Evolutionary conservation across 805 yeast genomes (phyloP).

Genomic region (Candida wancherniae): DNA sequence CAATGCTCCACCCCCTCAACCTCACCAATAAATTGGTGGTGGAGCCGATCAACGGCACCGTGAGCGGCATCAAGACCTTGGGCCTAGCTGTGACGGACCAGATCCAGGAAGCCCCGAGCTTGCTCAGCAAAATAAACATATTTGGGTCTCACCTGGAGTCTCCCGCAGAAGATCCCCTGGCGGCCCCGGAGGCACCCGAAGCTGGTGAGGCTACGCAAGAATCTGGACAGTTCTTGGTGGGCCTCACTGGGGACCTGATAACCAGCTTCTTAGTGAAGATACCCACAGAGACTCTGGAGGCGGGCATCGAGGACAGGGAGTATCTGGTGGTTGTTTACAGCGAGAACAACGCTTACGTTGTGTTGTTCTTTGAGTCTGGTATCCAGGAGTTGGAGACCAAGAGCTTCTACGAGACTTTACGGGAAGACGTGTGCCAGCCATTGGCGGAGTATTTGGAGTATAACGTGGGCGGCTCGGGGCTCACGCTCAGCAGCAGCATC

Average conservation of each 20-base stretch:
- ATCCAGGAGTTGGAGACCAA: conserved; percentile 18
- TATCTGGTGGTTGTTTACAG: conserved; percentile 29
- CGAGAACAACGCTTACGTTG: conserved; percentile 19
- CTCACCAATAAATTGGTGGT: conserved; percentile 34
- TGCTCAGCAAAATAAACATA: conserved; percentile 7
- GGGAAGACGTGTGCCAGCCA: conserved; percentile 16
- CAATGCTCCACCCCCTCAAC: conserved; percentile 29
- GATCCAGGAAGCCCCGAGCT: conserved; percentile 11
- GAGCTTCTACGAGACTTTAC: conserved; percentile 22
- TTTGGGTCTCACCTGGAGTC: conserved; percentile 1
- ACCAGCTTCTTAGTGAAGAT: conserved; percentile 26
- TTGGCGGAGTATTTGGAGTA: conserved; percentile 21
- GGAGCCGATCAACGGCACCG: conserved; percentile 34
- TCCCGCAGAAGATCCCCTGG: conserved; percentile 5
- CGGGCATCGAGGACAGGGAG: conserved; percentile 15
- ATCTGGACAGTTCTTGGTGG: conserved; percentile 23
- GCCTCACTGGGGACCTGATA: conserved; percentile 17
- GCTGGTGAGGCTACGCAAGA: neutral
- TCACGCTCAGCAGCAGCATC: conserved; percentile 24
- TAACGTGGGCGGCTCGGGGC: conserved; percentile 11
- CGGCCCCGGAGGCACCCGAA: conserved; percentile 10
- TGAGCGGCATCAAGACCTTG: conserved; percentile 28
- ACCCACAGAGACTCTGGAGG: conserved; percentile 9
- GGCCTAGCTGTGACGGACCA: conserved; percentile 17
- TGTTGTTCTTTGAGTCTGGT: conserved; percentile 30